These are phyloP conservation scores for Coniella vitis DNA, from an alignment of 2,329 filamentous ascomycete genomes.

Conservation along the genomic window DNA sequence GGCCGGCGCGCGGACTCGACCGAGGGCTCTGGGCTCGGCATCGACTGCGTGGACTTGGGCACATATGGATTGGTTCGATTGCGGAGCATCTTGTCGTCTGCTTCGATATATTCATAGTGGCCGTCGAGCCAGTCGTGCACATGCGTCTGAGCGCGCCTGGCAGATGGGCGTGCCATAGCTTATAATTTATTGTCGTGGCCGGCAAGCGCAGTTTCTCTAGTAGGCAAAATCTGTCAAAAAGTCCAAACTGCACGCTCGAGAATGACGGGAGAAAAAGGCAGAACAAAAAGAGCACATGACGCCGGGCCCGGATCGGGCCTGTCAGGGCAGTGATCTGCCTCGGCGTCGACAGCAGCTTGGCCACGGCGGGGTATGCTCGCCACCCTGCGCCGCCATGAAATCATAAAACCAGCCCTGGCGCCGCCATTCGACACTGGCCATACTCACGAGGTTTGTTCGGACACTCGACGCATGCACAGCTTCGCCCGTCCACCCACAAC, in stretches of 20 bases:
- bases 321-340: too few species aligned
- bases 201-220: not conserved
- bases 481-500: too few species aligned
- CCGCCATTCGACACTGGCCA: too few species aligned
- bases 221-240: too few species aligned
- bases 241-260: too few species aligned
- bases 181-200: not conserved
- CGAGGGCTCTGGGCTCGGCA: conserved; percentile 1
- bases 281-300: not conserved
- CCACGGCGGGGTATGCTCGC: too few species aligned
- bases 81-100: conserved; percentile 7
- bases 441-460: too few species aligned
- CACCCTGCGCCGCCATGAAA: too few species aligned
- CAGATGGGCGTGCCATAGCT: conserved; percentile 8
- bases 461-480: too few species aligned
- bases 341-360: too few species aligned
- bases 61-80: conserved; percentile 3
- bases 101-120: conserved; percentile 13
- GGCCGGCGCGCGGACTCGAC: conserved; percentile 4
- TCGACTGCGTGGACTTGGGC: not conserved
- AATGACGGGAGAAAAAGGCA: too few species aligned
- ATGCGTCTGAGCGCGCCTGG: conserved; percentile 1
- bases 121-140: conserved; percentile 14
- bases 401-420: too few species aligned
- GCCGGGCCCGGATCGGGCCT: not conserved